These are phyloP conservation scores for Tetraselmis chui DNA, from an alignment of 139 green algal species.

Conservation along the genomic window DNA sequence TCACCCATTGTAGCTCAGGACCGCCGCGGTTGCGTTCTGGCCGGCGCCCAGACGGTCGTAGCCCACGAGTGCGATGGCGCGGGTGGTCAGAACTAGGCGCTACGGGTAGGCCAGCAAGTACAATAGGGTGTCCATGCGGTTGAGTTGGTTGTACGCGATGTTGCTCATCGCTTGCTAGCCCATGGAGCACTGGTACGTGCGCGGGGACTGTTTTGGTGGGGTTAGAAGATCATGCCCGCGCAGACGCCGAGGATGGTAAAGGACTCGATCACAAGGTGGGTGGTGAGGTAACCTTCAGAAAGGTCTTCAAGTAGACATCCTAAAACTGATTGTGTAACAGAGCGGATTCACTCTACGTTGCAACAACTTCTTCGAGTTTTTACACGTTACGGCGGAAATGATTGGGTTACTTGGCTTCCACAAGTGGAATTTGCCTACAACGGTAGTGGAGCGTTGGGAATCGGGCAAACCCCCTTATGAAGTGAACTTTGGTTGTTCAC, in stretches of 20 bases:
- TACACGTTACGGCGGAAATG: too few relatives aligned
- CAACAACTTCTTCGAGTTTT: too few relatives aligned
- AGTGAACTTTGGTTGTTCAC: too few relatives aligned
- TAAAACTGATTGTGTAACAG: too few relatives aligned
- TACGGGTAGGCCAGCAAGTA: slow-evolving; percentile 96
- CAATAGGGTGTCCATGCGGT: slow-evolving; percentile 92
- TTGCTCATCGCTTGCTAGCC: slow-evolving; percentile 95
- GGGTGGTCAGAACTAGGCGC: slow-evolving; percentile 91
- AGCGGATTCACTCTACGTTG: too few relatives aligned
- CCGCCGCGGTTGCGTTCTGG: slow-evolving; percentile 95
- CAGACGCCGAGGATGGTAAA: slow-evolving; percentile 98
- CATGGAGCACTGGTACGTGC: slow-evolving; percentile 85
- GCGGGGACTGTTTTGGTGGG: slow-evolving; percentile 98
- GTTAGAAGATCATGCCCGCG: slow-evolving; percentile 94
- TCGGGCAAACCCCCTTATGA: too few relatives aligned
- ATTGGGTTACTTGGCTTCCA: too few relatives aligned
- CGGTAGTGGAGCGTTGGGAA: too few relatives aligned
- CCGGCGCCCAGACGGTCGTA: slow-evolving; percentile 94
- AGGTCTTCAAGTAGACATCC: too few relatives aligned
- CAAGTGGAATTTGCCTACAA: too few relatives aligned
- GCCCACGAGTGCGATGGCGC: slow-evolving; percentile 87
- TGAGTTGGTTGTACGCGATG: slow-evolving; percentile 92
- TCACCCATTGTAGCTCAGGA: slow-evolving; percentile 88
- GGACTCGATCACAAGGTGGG: slow-evolving; percentile 97
- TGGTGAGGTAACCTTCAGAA: too few relatives aligned